phyloP scores from a whole-genome alignment of 1,284 basidiomycete genomes.

The Ceratobasidium sp. region DNA sequence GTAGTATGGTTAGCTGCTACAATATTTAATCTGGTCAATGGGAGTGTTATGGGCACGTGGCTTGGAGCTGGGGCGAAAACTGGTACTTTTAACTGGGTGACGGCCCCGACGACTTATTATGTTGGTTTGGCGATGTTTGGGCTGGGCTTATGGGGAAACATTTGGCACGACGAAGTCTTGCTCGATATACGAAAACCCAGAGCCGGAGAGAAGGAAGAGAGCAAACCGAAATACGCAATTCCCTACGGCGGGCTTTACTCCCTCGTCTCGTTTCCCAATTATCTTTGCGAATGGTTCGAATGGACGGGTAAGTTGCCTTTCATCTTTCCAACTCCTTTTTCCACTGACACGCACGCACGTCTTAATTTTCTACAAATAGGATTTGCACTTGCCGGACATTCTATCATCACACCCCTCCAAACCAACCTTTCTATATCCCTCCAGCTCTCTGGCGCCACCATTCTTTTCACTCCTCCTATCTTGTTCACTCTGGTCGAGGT shows the following conservation, averaged over 20 bases:
- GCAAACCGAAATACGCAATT: conserved; percentile 77
- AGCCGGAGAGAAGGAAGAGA: conserved; percentile 50
- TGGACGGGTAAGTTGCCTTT: conserved; percentile 70
- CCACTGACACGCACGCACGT: neutral
- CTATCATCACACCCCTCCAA: conserved; percentile 32
- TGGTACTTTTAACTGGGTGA: conserved; percentile 46
- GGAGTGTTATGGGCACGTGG: conserved; percentile 76
- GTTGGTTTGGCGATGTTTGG: conserved; percentile 76
- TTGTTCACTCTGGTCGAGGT: conserved; percentile 81
- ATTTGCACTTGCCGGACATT: conserved; percentile 45
- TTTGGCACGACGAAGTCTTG: conserved; percentile 90
- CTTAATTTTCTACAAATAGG: conserved; percentile 4
- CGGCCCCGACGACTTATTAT: conserved; percentile 64
- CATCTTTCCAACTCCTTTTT: too few relatives aligned
- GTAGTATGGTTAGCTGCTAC: conserved; percentile 71
- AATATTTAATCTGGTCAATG: conserved; percentile 82
- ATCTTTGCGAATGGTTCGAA: conserved; percentile 92
- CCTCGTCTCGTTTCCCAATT: conserved; percentile 88
- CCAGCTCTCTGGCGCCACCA: neutral
- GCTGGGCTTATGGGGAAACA: conserved; percentile 80
- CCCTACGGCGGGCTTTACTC: conserved; percentile 85
- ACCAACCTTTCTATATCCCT: conserved; percentile 1
- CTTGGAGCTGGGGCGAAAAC: conserved; percentile 60
- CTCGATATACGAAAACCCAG: conserved; percentile 72
- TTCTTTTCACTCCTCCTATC: conserved; percentile 72